Evolutionary conservation across 176 grass and related monocot species (phyloP), one percentile per base, ranked within the genome.

Genomic region (Triticum aestivum): DNA sequence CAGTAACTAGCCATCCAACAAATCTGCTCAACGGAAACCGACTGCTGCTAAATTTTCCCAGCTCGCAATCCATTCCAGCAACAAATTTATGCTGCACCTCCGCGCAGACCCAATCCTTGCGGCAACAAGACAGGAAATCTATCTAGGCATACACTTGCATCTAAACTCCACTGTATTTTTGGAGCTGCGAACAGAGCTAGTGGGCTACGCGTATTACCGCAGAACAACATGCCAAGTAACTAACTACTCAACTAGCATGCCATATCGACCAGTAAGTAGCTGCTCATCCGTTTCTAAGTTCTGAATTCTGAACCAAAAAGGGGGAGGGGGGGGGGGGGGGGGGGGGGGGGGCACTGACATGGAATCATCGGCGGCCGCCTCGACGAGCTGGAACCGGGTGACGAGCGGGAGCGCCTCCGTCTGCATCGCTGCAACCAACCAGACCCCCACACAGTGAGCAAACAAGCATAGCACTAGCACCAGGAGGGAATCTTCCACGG

Each of bases 351-450:
- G 23, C 29, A 88, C 88, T 79, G 29, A 95, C 95, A 85, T 21
- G 73, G 89, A 93, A 83, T 86, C 83, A 3, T 78, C 27, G 41
- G 85, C 3, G 11, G 66, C 21, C 30, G 85, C 91, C 79, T 95
- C 89, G 11, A 61, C 75, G 62, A 98, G 93, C 11, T 89, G 69
- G 74, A 98, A 93, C 78, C 86, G 90, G 91, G 41, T 69, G 21
- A 98, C 87, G 61, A 98, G 77, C 8, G 95, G 95, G 59, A 90
- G 69, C 66, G 93, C 95, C 90, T 98, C 93, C 84, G 86, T 93
- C 86, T 92, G 89, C 95, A 98, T 98, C 33, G 95, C 95, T 98
- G 83, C 69, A 84, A 17, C 4, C 9, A 11, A 20, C 26, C 52
- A 39, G 8, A 4, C 14, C 14, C 20, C 69, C 14, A 45, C 14